These are phyloP conservation scores for Pneumocystis oryctolagi DNA, from an alignment of 1,139 yeast genomes.

Conservation along the genomic window DNA sequence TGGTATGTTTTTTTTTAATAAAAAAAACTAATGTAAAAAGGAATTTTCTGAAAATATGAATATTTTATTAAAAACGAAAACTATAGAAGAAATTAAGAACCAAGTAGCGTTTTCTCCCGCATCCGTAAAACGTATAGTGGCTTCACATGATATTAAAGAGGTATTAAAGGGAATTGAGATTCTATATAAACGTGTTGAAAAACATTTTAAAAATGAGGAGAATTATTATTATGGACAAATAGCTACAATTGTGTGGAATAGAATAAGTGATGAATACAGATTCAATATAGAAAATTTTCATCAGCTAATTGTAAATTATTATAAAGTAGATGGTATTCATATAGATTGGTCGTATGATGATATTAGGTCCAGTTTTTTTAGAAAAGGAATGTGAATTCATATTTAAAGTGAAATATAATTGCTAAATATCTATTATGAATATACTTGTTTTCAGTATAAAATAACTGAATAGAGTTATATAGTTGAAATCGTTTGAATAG, in stretches of 20 bases:
- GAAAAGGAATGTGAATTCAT: neutral
- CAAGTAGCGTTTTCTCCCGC: constrained; percentile 52
- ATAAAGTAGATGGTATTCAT: neutral
- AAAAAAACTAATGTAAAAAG: constrained; percentile 17
- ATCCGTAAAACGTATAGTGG: constrained; percentile 41
- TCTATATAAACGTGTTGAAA: constrained; percentile 42
- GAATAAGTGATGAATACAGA: neutral
- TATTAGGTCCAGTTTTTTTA: neutral
- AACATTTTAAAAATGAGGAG: constrained; percentile 37
- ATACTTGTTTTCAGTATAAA: neutral
- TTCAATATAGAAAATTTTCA: neutral
- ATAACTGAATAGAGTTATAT: neutral
- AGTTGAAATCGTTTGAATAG: neutral
- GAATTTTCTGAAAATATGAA: constrained; percentile 56
- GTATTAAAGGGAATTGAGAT: constrained; percentile 41
- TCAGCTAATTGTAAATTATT: neutral
- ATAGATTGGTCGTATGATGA: neutral
- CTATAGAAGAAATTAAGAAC: constrained; percentile 35
- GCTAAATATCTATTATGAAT: neutral
- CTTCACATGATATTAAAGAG: constrained; percentile 45
- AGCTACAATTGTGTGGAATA: neutral
- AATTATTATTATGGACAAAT: constrained; percentile 13
- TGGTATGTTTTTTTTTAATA: neutral
- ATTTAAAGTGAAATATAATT: neutral
- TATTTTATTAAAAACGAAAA: constrained; percentile 28